Evolutionary conservation across 805 yeast species (phyloP).

Genomic region (Wickerhamiella azyma): DNA sequence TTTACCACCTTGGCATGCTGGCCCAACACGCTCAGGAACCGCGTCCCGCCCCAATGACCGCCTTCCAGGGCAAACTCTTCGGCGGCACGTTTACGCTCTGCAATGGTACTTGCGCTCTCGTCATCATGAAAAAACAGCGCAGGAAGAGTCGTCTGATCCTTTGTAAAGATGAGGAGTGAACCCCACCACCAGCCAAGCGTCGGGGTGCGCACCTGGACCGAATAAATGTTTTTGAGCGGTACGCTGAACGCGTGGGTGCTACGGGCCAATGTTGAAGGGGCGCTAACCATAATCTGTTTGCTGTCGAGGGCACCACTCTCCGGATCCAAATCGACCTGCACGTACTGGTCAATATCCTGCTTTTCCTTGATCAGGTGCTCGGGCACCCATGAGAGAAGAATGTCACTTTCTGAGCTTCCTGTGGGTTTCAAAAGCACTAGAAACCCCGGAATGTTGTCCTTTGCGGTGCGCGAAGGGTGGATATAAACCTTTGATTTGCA

Average conservation of each 20-base stretch:
- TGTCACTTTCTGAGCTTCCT: slow-evolving; percentile 35
- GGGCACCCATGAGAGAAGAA: slow-evolving; percentile 57
- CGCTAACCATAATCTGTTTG: slow-evolving; percentile 29
- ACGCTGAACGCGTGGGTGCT: slow-evolving; percentile 58
- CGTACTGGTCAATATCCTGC: slow-evolving; percentile 35
- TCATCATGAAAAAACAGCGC: slow-evolving; percentile 87
- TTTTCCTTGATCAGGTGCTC: slow-evolving; percentile 26
- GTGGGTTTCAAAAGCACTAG: slow-evolving; percentile 49
- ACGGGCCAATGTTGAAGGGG: slow-evolving; percentile 40
- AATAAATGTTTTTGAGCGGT: slow-evolving; percentile 47
- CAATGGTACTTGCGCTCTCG: slow-evolving; percentile 59
- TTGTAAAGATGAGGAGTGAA: slow-evolving; percentile 60
- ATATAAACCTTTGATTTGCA: slow-evolving; percentile 46
- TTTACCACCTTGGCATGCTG: slow-evolving; percentile 47
- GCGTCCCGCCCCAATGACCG: slow-evolving; percentile 83
- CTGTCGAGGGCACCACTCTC: slow-evolving; percentile 18
- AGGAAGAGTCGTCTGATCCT: slow-evolving; percentile 50
- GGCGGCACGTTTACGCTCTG: slow-evolving; percentile 44
- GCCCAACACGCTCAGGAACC: slow-evolving; percentile 46
- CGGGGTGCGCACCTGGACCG: slow-evolving; percentile 74
- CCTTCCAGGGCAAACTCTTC: slow-evolving; percentile 53
- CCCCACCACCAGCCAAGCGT: slow-evolving; percentile 89
- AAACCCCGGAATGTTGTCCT: slow-evolving; percentile 72
- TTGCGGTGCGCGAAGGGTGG: slow-evolving; percentile 62
- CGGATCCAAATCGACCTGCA: slow-evolving; percentile 36